Conservation (phyloP, 495 filamentous ascomycete species). For the Hypoxylon perforatum region DNA sequence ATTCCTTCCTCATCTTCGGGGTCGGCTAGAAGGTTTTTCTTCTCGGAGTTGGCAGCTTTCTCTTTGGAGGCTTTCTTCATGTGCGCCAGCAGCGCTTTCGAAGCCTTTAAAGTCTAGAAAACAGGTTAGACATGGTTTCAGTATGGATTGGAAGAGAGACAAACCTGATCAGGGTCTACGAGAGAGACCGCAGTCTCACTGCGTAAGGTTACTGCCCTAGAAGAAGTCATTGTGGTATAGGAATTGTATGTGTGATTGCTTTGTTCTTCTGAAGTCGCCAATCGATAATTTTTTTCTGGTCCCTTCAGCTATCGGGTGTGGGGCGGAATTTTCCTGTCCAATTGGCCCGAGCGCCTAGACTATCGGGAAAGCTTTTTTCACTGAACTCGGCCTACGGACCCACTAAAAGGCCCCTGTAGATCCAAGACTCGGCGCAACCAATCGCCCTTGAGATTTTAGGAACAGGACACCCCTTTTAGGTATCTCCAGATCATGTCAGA, state of each 20-base stretch:
- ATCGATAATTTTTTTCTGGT: slow-evolving; percentile 26
- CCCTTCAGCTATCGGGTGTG: slow-evolving; percentile 14
- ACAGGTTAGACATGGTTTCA: slow-evolving; percentile 7
- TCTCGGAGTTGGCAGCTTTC: slow-evolving; percentile 65
- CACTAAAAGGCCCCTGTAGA: background rate
- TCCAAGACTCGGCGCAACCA: background rate
- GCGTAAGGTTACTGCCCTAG: slow-evolving; percentile 41
- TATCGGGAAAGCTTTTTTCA: slow-evolving; percentile 6
- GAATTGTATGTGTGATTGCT: slow-evolving; percentile 7
- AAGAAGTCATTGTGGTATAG: slow-evolving; percentile 38
- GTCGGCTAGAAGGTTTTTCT: slow-evolving; percentile 76
- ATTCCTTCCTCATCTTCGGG: slow-evolving; percentile 68
- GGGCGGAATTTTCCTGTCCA: slow-evolving; percentile 3
- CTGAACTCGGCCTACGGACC: background rate
- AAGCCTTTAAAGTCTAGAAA: slow-evolving; percentile 77
- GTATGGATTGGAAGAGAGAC: slow-evolving; percentile 19
- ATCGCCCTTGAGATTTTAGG: slow-evolving; percentile 7
- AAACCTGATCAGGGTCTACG: slow-evolving; percentile 58
- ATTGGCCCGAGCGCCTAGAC: slow-evolving; percentile 22
- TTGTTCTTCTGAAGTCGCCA: slow-evolving; percentile 14
- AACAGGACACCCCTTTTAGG: slow-evolving; percentile 15
- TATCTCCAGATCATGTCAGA: background rate
- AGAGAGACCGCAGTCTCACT: slow-evolving; percentile 50
- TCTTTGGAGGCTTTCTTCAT: slow-evolving; percentile 74
- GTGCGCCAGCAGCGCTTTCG: slow-evolving; percentile 81